These are phyloP conservation scores for Luffa aegyptiaca DNA, from an alignment of 306 rosid species.

Conservation along the genomic window DNA sequence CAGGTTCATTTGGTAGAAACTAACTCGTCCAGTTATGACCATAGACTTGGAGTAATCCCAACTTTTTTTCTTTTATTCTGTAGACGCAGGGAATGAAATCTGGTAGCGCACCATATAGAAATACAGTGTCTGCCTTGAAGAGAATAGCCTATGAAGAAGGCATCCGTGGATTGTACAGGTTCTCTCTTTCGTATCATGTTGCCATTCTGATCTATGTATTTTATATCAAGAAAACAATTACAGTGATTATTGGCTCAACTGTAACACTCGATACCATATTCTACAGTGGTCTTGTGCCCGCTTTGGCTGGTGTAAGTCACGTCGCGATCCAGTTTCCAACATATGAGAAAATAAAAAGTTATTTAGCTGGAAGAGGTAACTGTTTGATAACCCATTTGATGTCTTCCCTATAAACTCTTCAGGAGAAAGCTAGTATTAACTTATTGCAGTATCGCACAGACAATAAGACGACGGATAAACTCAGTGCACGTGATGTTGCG, in stretches of 20 bases:
- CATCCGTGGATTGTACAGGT: constrained; percentile 86
- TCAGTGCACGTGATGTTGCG: constrained; percentile 71
- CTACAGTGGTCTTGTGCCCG: constrained; percentile 83
- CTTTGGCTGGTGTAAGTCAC: constrained; percentile 83
- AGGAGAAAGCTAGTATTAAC: neutral
- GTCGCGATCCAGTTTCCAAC: constrained; percentile 86
- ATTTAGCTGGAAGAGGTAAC: constrained; percentile 63
- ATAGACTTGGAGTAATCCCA: neutral
- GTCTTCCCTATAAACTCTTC: neutral
- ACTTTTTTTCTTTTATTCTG: constrained; percentile 19
- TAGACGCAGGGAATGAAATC: constrained; percentile 81
- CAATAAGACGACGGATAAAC: constrained; percentile 52
- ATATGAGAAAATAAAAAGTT: constrained; percentile 57
- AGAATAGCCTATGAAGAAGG: constrained; percentile 93
- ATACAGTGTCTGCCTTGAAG: constrained; percentile 65
- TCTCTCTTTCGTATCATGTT: constrained; percentile 15
- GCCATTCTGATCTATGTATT: neutral
- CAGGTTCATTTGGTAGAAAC: neutral
- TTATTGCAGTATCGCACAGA: constrained; percentile 23
- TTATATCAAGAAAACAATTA: neutral
- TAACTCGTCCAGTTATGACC: neutral
- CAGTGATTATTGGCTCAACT: neutral
- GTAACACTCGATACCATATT: constrained; percentile 8
- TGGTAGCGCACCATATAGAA: constrained; percentile 56
- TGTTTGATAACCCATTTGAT: constrained; percentile 7